Percentiles rank a stretch among this genome's conserved stretches.
These are phyloP conservation scores for Epithemia pelagica DNA, from an alignment of 108 stramenopile species.

Conservation along the genomic window DNA sequence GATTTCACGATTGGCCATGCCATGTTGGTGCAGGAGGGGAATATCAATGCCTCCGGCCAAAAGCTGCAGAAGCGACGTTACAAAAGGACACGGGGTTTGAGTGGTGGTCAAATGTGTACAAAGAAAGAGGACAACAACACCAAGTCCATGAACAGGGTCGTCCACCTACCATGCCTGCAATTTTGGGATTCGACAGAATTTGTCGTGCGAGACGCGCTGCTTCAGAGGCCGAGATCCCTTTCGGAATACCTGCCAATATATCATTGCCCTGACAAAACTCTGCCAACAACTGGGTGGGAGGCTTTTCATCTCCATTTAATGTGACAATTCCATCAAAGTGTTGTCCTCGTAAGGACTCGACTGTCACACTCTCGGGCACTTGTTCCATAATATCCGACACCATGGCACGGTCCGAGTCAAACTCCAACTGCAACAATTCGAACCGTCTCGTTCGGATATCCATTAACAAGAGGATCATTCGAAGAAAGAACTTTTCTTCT, in stretches of 20 bases:
- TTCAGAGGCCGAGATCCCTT: conserved; percentile 35
- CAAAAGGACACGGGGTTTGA: too few relatives aligned
- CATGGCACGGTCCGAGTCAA: conserved; percentile 58
- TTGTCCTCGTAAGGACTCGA: conserved; percentile 38
- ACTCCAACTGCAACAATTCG: conserved; percentile 82
- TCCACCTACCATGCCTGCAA: conserved; percentile 68
- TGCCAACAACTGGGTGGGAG: conserved; percentile 19
- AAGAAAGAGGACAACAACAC: too few relatives aligned
- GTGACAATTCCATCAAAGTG: conserved; percentile 31
- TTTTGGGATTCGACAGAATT: conserved; percentile 60
- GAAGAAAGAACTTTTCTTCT: not conserved
- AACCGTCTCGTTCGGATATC: conserved; percentile 68
- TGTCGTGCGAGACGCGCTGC: conserved; percentile 51
- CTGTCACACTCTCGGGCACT: conserved; percentile 58
- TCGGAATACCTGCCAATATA: conserved; percentile 63
- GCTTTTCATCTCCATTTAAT: conserved; percentile 21
- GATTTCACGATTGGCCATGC: conserved; percentile 7
- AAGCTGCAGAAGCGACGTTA: conserved; percentile 14
- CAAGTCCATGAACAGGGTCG: too few relatives aligned
- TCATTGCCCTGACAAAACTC: conserved; percentile 46
- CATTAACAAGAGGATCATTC: conserved; percentile 67
- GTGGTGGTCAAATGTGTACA: too few relatives aligned
- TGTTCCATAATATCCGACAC: conserved; percentile 60
- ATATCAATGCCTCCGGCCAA: conserved; percentile 21
- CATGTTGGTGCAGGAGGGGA: not conserved